These are phyloP conservation scores for Fusarium irregulare DNA, from an alignment of 2,329 filamentous ascomycete species.

Conservation along the genomic window DNA sequence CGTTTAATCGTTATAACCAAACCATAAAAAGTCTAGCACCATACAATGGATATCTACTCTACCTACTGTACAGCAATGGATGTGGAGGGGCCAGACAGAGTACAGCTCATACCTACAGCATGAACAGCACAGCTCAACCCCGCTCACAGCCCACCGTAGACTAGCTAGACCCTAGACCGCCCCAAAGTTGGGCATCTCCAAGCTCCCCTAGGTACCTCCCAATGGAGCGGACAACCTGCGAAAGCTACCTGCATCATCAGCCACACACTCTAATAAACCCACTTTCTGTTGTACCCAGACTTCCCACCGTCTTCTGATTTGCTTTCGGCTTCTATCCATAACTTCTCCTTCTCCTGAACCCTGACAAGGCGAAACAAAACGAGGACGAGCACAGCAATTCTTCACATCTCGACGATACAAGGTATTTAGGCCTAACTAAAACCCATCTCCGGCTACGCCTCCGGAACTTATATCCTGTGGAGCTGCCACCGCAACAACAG, in stretches of 20 bases:
- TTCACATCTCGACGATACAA: slow-evolving; percentile 19
- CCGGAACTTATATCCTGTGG: slow-evolving; percentile 39
- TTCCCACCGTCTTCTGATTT: slow-evolving; percentile 28
- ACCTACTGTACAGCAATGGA: slow-evolving; percentile 13
- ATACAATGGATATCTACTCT: slow-evolving; percentile 1
- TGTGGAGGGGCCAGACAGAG: slow-evolving; percentile 1
- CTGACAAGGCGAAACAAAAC: slow-evolving; percentile 6
- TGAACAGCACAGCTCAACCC: slow-evolving; percentile 31
- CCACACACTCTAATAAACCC: slow-evolving; percentile 36
- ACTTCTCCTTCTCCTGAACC: slow-evolving; percentile 28
- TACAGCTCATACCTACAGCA: slow-evolving; percentile 24
- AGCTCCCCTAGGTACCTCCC: slow-evolving; percentile 9
- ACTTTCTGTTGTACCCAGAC: slow-evolving; percentile 17
- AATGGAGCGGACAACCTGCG: slow-evolving; percentile 24
- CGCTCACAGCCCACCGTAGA: slow-evolving; percentile 22
- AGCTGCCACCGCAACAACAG: slow-evolving; percentile 47
- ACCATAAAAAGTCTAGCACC: not conserved
- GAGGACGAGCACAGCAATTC: slow-evolving; percentile 16
- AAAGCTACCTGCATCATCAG: slow-evolving; percentile 46
- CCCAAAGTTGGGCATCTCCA: slow-evolving; percentile 33
- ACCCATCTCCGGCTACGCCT: slow-evolving; percentile 25
- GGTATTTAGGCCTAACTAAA: slow-evolving; percentile 11
- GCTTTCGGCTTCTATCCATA: slow-evolving; percentile 21
- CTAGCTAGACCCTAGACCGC: slow-evolving; percentile 34
- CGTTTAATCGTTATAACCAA: slow-evolving; percentile 24